Evolutionary conservation across 495 filamentous ascomycete species (phyloP).

Genomic region (Daldinia decipiens): DNA sequence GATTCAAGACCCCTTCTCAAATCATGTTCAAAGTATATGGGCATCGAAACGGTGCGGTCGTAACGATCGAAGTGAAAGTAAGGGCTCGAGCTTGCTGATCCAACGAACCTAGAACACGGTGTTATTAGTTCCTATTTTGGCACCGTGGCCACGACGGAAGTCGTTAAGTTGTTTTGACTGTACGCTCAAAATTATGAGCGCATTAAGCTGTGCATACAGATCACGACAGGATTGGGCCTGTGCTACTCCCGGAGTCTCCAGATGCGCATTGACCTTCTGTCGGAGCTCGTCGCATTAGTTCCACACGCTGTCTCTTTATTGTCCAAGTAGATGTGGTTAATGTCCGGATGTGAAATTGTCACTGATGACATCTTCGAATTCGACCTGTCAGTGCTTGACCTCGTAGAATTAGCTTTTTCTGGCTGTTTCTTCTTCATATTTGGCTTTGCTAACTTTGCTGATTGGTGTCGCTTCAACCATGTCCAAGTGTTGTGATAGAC

Average conservation of each 20-base stretch:
- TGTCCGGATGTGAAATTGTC: constrained; percentile 40
- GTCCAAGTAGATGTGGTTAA: constrained; percentile 51
- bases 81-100: neutral
- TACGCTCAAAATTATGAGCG: constrained; percentile 43
- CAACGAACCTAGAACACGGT: neutral
- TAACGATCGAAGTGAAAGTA: neutral
- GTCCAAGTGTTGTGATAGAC: too few relatives aligned
- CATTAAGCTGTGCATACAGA: constrained; percentile 50
- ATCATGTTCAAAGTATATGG: too few relatives aligned
- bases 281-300: too few relatives aligned
- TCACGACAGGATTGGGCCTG: constrained; percentile 64
- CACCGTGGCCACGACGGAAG: constrained; percentile 62
- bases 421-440: too few relatives aligned
- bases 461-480: too few relatives aligned
- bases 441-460: too few relatives aligned
- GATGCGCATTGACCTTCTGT: constrained; percentile 62
- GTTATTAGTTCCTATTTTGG: constrained; percentile 54
- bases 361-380: neutral
- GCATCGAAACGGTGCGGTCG: neutral
- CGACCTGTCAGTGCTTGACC: neutral
- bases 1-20: too few relatives aligned
- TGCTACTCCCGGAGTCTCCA: constrained; percentile 59
- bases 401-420: constrained; percentile 9
- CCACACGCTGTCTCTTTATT: constrained; percentile 50
- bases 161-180: constrained; percentile 54